These are phyloP conservation scores for Dendrothele bispora DNA, from an alignment of 768 basidiomycete species.

Conservation along the genomic window DNA sequence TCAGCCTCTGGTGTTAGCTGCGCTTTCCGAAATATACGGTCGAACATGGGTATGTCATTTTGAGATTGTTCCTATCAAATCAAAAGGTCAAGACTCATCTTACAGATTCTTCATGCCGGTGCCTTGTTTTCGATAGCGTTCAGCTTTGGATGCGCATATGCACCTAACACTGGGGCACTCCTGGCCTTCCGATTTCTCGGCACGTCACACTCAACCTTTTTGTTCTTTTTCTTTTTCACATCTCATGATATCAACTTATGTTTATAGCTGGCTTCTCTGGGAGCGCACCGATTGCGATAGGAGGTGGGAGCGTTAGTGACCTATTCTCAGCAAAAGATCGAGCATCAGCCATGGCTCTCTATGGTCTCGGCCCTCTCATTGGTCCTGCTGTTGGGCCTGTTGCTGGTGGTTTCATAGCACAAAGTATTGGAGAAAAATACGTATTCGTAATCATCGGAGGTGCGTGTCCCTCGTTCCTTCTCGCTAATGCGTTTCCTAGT, in stretches of 20 bases:
- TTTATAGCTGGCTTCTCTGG: conserved; percentile 56
- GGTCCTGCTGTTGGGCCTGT: conserved; percentile 46
- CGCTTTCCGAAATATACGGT: conserved; percentile 55
- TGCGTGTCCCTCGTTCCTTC: neutral
- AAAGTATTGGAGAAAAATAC: conserved; percentile 49
- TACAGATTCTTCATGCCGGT: conserved; percentile 46
- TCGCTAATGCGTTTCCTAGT: too few species aligned
- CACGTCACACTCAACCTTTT: too few species aligned
- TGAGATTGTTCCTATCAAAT: neutral
- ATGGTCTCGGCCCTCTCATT: conserved; percentile 51
- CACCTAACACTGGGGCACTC: conserved; percentile 42
- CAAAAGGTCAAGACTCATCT: neutral
- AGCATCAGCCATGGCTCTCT: conserved; percentile 59
- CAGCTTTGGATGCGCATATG: conserved; percentile 57
- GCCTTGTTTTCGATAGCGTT: conserved; percentile 52
- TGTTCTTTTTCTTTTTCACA: neutral
- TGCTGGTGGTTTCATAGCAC: conserved; percentile 51
- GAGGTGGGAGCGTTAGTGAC: conserved; percentile 53
- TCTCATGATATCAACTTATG: neutral
- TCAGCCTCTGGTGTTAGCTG: conserved; percentile 25
- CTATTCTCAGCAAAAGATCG: conserved; percentile 57
- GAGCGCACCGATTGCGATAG: conserved; percentile 52
- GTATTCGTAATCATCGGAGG: conserved; percentile 46
- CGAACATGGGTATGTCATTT: conserved; percentile 42
- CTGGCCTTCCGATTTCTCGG: conserved; percentile 58